These are phyloP conservation scores for Nidula niveotomentosa DNA, from an alignment of 1,284 basidiomycete species.

Conservation along the genomic window DNA sequence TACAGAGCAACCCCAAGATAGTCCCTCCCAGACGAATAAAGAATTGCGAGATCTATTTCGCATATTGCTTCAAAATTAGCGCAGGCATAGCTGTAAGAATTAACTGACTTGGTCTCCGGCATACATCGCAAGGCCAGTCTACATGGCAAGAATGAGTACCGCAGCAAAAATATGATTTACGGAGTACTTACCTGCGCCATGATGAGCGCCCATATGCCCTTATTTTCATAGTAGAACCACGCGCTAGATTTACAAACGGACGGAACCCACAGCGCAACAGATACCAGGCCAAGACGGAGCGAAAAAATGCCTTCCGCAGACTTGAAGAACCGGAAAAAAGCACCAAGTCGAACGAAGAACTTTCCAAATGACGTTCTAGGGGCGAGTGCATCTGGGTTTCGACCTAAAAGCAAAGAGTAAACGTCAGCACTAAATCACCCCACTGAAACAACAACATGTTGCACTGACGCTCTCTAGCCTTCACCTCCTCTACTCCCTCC, in stretches of 20 bases:
- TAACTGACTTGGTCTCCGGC: background rate
- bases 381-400: slow-evolving; percentile 34
- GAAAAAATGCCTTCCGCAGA: slow-evolving; percentile 36
- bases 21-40: slow-evolving; percentile 30
- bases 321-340: slow-evolving; percentile 28
- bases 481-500: slow-evolving; percentile 5
- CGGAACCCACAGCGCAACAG: slow-evolving; percentile 41
- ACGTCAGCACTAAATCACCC: background rate
- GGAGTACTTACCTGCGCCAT: slow-evolving; percentile 33
- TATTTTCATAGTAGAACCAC: slow-evolving; percentile 40
- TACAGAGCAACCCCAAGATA: slow-evolving; percentile 30
- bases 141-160: background rate
- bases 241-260: slow-evolving; percentile 32
- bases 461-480: slow-evolving; percentile 1
- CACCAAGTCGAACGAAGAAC: slow-evolving; percentile 21
- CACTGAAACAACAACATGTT: background rate
- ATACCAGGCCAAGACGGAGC: slow-evolving; percentile 34
- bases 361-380: slow-evolving; percentile 28
- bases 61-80: background rate
- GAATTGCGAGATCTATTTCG: slow-evolving; percentile 27
- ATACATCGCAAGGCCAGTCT: slow-evolving; percentile 3
- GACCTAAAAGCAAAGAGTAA: slow-evolving; percentile 14
- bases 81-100: too few species aligned
- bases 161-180: background rate
- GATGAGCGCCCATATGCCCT: slow-evolving; percentile 42